Base-by-base conservation (phyloP, 495 filamentous ascomycete species). In the Xylaria longipes region DNA sequence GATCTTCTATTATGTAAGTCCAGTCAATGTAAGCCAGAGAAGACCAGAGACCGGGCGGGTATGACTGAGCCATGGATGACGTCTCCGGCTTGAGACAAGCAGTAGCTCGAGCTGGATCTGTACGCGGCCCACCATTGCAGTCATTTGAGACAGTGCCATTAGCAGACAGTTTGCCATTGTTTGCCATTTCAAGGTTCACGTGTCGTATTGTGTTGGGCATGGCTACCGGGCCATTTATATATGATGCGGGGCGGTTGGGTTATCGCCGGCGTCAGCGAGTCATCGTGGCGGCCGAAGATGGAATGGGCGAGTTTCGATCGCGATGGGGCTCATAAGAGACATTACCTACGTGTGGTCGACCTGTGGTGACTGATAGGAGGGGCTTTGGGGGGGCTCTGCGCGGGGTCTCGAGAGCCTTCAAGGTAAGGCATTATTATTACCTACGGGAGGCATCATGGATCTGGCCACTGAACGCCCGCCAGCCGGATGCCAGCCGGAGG, bases 401-500 rank as follows among this genome's bases (percentile, higher is more conserved):
- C n/a, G 22, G 22, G 41, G 1, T 37, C 35, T 37, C 41, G 14
- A 43, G 41, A 17, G 41, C 41, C 45, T 46, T n/a, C n/a, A n/a
- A n/a, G n/a, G n/a, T n/a, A n/a, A n/a, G n/a, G n/a, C n/a, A n/a
- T n/a, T n/a, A n/a, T n/a, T n/a, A n/a, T n/a, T n/a, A n/a, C n/a
- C n/a, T n/a, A n/a, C n/a, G n/a, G n/a, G n/a, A n/a, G n/a, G n/a
- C n/a, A n/a, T n/a, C n/a, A n/a, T n/a, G 45, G 0, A 48, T 17
- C 45, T 48, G 20, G 20, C 4, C 29, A 33, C 45, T 25, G 33
- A 43, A 43, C 27, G 37, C 25, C 22, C 60, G 60, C n/a, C 22
- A 62, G 31, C 58, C 58, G 58, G 58, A 25, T 41, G 35, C 58
- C 58, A 62, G 58, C 58, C 58, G 27, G 56, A 58, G 12, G 37